Conservation (phyloP, 495 filamentous ascomycete species). For the Aspergillus affinis region DNA sequence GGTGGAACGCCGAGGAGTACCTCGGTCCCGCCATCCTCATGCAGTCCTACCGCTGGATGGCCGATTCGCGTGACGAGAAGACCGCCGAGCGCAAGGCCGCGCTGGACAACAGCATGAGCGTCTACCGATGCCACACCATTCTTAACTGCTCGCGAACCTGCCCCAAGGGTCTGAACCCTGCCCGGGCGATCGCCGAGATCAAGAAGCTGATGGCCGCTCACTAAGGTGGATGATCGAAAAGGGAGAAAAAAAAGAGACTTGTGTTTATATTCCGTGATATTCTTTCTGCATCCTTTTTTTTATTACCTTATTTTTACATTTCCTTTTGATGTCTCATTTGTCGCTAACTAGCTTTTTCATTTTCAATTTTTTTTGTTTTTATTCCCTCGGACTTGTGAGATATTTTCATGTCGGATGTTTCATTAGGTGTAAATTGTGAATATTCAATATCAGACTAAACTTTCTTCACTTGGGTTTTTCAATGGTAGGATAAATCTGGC, state of each 20-base stretch:
- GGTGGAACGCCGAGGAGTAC: constrained; percentile 99
- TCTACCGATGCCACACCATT: constrained; percentile 99
- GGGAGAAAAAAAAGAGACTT: constrained; percentile 35
- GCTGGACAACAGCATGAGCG: constrained; percentile 95
- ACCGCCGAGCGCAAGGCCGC: constrained; percentile 82
- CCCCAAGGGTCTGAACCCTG: constrained; percentile 97
- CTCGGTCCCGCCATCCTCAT: constrained; percentile 93
- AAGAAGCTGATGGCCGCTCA: constrained; percentile 87
- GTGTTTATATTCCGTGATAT: constrained; percentile 28
- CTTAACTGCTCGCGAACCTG: constrained; percentile 96
- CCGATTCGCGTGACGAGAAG: constrained; percentile 87
- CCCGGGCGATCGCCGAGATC: constrained; percentile 90
- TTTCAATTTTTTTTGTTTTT: constrained; percentile 14
- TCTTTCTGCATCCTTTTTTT: constrained; percentile 30
- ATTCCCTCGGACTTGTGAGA: constrained; percentile 30
- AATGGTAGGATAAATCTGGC: too few species aligned
- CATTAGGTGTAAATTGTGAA: constrained; percentile 51
- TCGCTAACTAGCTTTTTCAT: constrained; percentile 15
- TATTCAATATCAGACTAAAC: constrained; percentile 29
- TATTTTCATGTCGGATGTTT: constrained; percentile 42
- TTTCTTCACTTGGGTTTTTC: too few species aligned
- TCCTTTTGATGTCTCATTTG: constrained; percentile 21
- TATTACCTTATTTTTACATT: constrained; percentile 20
- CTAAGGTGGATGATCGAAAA: constrained; percentile 22
- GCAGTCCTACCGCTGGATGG: constrained; percentile 95